phyloP scores from a whole-genome alignment of 116 monocot species.

The Iris pallida region DNA sequence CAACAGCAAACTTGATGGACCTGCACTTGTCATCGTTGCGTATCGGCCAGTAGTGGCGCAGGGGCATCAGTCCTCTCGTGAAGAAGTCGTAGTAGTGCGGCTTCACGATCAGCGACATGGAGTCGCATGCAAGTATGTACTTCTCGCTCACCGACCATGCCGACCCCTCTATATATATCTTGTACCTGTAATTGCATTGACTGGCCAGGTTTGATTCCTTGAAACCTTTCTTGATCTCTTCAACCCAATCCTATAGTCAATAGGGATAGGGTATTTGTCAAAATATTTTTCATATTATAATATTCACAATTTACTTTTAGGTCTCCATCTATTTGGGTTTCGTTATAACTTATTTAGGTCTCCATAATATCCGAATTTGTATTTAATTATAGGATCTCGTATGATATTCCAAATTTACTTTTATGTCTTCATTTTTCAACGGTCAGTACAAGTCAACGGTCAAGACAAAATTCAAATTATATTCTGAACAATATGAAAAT shows the following conservation, averaged over 20 bases:
- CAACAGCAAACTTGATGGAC: slow-evolving; percentile 52
- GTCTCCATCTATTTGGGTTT: no score
- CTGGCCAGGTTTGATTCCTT: slow-evolving; percentile 47
- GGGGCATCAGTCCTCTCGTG: slow-evolving; percentile 37
- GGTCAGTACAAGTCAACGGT: no score
- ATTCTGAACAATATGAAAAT: no score
- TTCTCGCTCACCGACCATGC: slow-evolving; percentile 71
- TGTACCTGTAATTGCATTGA: slow-evolving; percentile 54
- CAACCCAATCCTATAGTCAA: slow-evolving; percentile 39
- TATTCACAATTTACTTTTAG: no score
- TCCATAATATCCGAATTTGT: no score
- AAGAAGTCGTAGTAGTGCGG: slow-evolving; percentile 41
- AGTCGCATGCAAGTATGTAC: slow-evolving; percentile 56
- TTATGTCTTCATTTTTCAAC: no score
- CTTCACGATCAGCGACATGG: slow-evolving; percentile 34
- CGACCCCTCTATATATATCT: slow-evolving; percentile 48
- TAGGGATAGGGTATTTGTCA: no score
- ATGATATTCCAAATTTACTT: no score
- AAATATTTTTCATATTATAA: no score
- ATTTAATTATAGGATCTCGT: no score
- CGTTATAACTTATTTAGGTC: no score
- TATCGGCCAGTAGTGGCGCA: slow-evolving; percentile 52
- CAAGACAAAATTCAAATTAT: no score
- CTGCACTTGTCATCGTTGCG: slow-evolving; percentile 31
- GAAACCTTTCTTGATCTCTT: slow-evolving; percentile 41